Base-by-base conservation (phyloP, 2,329 filamentous ascomycete species). In the Podosphaera xanthii region DNA sequence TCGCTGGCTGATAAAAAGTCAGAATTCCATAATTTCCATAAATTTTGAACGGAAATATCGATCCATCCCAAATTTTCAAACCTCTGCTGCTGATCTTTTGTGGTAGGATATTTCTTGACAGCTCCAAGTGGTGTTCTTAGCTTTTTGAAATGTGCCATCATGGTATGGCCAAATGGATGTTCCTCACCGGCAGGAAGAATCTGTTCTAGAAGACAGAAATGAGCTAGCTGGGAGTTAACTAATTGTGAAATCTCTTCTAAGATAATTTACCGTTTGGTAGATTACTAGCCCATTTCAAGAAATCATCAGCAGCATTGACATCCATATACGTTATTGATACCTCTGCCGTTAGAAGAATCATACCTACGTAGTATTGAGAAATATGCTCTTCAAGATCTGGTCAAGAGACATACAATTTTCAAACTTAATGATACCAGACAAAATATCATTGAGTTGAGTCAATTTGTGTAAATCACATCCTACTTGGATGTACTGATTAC, bases 311-410 rank as follows among this genome's bases (percentile, higher is more conserved):
- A 48, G 81, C 81, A 31, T 77, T 70, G 2, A 81, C 79, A 59
- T 88, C 81, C 87, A 95, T 94, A 66, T 94, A 94, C 0, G 88
- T 92, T 48, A 94, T 80, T 2, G 89, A 94, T 12, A 95, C 89
- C 71, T 97, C 91, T 0, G 89, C 89, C 34, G 89, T 78, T 65
- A 92, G 94, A 33, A 96, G 73, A 1, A 95, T 77, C 2, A 77
- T 58, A 44, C 57, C 62, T 63, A 34, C 33, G 10, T 35, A 42
- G 2, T 53, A 30, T 60, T 40, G 57, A 44, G 42, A n/a, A 44
- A 52, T 14, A 2, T 22, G 38, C 1, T 38, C 10, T 56, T 56
- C 14, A 33, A 55, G 33, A 6, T 35, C 9, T 57, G 33, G 8
- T 49, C 31, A 6, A 34, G n/a, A 34, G 50, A 38, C 61, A 58